Base-by-base conservation (phyloP, 352 stramenopile genomes). In the Phytophthora foliorum region DNA sequence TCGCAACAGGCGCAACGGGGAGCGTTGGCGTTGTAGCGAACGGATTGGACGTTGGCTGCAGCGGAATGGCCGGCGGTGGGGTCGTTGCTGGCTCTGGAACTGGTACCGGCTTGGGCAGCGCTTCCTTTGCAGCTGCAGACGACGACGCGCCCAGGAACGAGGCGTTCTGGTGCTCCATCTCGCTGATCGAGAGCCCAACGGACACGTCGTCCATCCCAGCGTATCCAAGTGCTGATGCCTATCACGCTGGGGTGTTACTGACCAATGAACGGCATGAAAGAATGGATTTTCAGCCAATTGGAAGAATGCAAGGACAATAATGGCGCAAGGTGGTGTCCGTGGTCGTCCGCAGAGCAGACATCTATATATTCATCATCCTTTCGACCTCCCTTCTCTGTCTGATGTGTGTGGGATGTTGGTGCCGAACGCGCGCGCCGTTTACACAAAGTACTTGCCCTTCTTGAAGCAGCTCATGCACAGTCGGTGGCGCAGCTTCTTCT, bases 391-490 rank as follows among this genome's bases (percentile, higher is more conserved):
- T 39, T 29, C 31, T 50, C 21, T 53, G 21, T 61, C 53, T 54
- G 57, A 55, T 53, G 50, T 58, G 27, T 54, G 31, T 29, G 50
- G 11, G 19, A 48, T 53, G 60, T 32, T 66, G 36, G 11, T 24
- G 22, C 24, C 8, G 11, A 32, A 27, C 29, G 34, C 14, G 49
- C 31, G 19, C 29, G 50, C 31, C n/a, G 38, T 64, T 72, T 91
- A 94, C 66, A 90, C 84, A 79, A 96, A 96, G 78, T 96, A 96
- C 72, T 88, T 94, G 81, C 89, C 89, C 81, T 96, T 95, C 83
- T 96, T 96, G 80, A 93, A 96, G 80, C 89, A 96, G 78, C 82
- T 92, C 87, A 96, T 96, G 82, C 89, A 96, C 50, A 96, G 63
- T 57, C 89, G 88, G 73, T 96, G 89, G 72, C 89, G 86, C 39